A percentile compares a stretch with the other conserved stretches of the same genome.
Conservation (phyloP, 352 stramenopile species). For the Blastocystis sp. region DNA sequence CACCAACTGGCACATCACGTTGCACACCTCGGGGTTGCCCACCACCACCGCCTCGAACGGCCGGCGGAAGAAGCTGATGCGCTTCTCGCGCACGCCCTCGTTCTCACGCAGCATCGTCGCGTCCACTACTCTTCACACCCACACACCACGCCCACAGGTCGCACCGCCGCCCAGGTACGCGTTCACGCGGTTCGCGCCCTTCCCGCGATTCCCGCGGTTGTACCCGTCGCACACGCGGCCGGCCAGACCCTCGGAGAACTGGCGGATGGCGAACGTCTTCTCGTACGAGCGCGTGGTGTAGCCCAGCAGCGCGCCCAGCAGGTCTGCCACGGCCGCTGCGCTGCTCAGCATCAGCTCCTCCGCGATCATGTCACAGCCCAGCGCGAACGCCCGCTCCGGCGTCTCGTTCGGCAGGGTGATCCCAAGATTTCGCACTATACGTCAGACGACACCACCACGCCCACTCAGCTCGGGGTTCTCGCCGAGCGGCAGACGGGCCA, state of each 20-base stretch:
- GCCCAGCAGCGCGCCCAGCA: conserved; percentile 5
- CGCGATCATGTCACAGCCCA: neutral
- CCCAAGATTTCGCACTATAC: neutral
- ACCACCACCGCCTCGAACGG: conserved; percentile 15
- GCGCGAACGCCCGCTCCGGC: neutral
- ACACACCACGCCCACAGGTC: neutral
- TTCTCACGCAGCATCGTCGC: conserved; percentile 11
- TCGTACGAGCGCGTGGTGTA: neutral
- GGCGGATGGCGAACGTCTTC: conserved; percentile 28
- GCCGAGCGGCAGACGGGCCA: neutral
- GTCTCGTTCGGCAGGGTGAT: neutral
- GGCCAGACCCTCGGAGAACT: conserved; percentile 15
- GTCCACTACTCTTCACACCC: conserved; percentile 3
- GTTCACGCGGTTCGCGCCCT: neutral
- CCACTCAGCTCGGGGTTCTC: conserved; percentile 23
- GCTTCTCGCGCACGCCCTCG: conserved; percentile 2
- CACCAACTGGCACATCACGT: conserved; percentile 6
- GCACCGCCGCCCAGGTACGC: conserved; percentile 7
- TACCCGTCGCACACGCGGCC: neutral
- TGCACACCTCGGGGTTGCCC: neutral
- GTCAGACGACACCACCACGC: neutral
- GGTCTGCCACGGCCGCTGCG: neutral
- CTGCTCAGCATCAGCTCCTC: neutral
- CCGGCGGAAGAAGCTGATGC: conserved; percentile 22
- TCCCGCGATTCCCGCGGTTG: neutral